phyloP scores from a whole-genome alignment of 1,284 basidiomycete species.

The Meira nashicola region DNA sequence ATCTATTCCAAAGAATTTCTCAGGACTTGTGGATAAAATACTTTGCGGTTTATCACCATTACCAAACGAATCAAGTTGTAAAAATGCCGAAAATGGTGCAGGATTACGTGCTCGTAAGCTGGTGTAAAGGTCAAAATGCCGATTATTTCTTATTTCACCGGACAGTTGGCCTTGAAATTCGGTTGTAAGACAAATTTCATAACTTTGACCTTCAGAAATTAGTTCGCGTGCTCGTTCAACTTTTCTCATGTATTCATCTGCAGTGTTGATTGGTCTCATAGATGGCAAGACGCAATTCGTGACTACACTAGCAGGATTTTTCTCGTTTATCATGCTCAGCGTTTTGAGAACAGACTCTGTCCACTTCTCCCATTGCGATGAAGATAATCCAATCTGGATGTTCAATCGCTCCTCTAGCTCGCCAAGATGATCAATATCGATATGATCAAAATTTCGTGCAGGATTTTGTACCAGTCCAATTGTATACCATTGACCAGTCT shows the following conservation, averaged over 20 bases:
- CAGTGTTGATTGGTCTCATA: slow-evolving; percentile 7
- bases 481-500: slow-evolving; percentile 54
- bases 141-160: slow-evolving; percentile 19
- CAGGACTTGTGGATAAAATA: slow-evolving; percentile 71
- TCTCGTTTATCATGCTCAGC: too few relatives aligned
- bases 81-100: slow-evolving; percentile 81
- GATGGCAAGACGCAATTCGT: neutral
- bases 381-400: too few relatives aligned
- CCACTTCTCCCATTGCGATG: too few relatives aligned
- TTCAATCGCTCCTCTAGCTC: too few relatives aligned
- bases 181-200: slow-evolving; percentile 90
- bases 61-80: slow-evolving; percentile 57
- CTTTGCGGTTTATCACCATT: slow-evolving; percentile 61
- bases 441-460: too few relatives aligned
- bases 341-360: too few relatives aligned
- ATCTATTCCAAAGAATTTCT: slow-evolving; percentile 83
- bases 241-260: slow-evolving; percentile 63
- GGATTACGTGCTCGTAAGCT: slow-evolving; percentile 66
- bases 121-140: slow-evolving; percentile 42
- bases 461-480: too few relatives aligned
- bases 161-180: slow-evolving; percentile 56
- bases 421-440: too few relatives aligned
- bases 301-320: too few relatives aligned
- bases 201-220: slow-evolving; percentile 82
- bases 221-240: slow-evolving; percentile 71